phyloP scores from a whole-genome alignment of 768 basidiomycete genomes.

The Pulveroboletus sp. region DNA sequence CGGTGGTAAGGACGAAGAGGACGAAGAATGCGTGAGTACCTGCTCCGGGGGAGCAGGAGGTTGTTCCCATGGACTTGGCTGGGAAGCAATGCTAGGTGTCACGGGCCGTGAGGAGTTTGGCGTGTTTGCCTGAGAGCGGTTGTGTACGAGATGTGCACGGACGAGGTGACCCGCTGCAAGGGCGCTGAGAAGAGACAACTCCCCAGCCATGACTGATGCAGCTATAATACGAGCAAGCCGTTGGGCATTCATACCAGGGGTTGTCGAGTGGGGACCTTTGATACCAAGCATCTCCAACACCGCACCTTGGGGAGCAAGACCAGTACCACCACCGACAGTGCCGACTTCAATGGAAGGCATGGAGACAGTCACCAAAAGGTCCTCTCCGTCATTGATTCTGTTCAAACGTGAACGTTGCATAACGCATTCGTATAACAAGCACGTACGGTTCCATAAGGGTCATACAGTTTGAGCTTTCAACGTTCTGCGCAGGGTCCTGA shows the following conservation, averaged over 20 bases:
- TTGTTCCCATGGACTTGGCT: slow-evolving; percentile 23
- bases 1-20: slow-evolving; percentile 41
- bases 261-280: slow-evolving; percentile 79
- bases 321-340: slow-evolving; percentile 94
- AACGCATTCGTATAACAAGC: slow-evolving; percentile 1
- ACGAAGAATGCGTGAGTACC: slow-evolving; percentile 31
- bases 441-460: slow-evolving; percentile 97
- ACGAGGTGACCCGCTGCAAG: slow-evolving; percentile 95
- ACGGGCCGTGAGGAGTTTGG: slow-evolving; percentile 60
- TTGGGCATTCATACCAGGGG: slow-evolving; percentile 87
- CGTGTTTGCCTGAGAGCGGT: slow-evolving; percentile 78
- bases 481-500: slow-evolving; percentile 98
- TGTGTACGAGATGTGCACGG: slow-evolving; percentile 88
- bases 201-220: slow-evolving; percentile 95
- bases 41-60: slow-evolving; percentile 7
- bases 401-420: slow-evolving; percentile 3
- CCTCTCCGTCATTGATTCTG: slow-evolving; percentile 83
- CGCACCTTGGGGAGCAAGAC: slow-evolving; percentile 83
- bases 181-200: slow-evolving; percentile 86
- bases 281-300: slow-evolving; percentile 94
- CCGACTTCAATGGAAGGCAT: slow-evolving; percentile 99
- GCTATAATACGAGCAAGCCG: slow-evolving; percentile 86
- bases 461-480: slow-evolving; percentile 97
- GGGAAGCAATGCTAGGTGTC: slow-evolving; percentile 44
- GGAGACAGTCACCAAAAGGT: slow-evolving; percentile 86